Percentiles rank a stretch among this genome's conserved stretches.
Conservation (phyloP, 306 rosid species). For the Trifolium dubium region DNA sequence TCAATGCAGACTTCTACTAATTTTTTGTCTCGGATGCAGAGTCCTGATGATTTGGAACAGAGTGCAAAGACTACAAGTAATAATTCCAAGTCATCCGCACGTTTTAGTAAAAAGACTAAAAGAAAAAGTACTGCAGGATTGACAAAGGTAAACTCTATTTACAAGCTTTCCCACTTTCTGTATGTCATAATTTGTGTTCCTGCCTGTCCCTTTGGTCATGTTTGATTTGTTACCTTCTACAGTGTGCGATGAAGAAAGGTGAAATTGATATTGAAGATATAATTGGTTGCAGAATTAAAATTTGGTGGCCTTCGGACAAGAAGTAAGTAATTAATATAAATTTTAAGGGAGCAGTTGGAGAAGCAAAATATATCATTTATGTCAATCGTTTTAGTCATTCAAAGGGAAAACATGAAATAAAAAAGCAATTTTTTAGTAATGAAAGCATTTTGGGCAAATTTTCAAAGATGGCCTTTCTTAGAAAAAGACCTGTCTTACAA, state of each 20-base stretch:
- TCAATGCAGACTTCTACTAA: constrained; percentile 35
- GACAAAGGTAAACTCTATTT: constrained; percentile 65
- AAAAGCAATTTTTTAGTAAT: constrained; percentile 6
- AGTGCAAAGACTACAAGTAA: constrained; percentile 52
- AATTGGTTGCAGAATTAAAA: constrained; percentile 91
- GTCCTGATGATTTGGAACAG: constrained; percentile 47
- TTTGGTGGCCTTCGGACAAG: constrained; percentile 99
- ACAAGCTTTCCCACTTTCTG: constrained; percentile 22
- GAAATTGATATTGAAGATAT: constrained; percentile 79
- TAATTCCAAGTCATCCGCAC: constrained; percentile 55
- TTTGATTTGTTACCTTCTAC: constrained; percentile 45
- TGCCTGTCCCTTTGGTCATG: constrained; percentile 16
- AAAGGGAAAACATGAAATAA: constrained; percentile 3
- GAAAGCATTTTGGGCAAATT: constrained; percentile 23
- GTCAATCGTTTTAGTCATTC: constrained; percentile 2
- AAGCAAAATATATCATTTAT: constrained; percentile 31
- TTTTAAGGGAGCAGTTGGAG: constrained; percentile 29
- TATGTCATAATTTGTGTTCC: constrained; percentile 8
- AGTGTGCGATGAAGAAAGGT: constrained; percentile 67
- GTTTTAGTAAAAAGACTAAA: constrained; percentile 62
- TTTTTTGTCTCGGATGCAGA: constrained; percentile 57
- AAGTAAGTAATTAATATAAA: constrained; percentile 56
- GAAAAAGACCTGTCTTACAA: not conserved
- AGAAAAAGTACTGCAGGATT: constrained; percentile 69
- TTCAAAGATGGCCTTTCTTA: not conserved